Conservation (phyloP, 1,139 yeast genomes). For the Candida buenavistaensis region DNA sequence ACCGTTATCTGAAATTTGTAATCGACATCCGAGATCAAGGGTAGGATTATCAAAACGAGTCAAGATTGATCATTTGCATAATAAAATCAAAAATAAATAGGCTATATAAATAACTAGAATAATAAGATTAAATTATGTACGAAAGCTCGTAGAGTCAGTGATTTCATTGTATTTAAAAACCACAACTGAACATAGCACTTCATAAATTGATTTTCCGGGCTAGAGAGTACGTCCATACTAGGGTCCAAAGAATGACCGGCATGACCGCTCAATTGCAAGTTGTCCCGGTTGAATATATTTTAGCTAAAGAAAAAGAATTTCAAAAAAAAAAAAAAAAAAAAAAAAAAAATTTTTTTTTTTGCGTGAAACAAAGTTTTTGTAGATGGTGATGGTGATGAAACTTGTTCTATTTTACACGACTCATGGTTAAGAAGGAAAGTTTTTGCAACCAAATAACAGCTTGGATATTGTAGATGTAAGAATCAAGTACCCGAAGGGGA, state of each 20-base stretch:
- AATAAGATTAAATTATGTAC: conserved; percentile 23
- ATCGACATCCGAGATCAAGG: conserved; percentile 16
- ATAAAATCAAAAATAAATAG: conserved; percentile 14
- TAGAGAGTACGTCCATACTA: conserved; percentile 41
- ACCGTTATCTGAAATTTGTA: conserved; percentile 16
- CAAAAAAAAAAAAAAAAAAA: conserved; percentile 2
- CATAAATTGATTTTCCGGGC: conserved; percentile 29
- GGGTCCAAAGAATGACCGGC: conserved; percentile 23
- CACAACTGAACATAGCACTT: conserved; percentile 31
- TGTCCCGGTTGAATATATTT: conserved; percentile 22
- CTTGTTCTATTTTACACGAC: background rate
- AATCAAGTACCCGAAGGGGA: no score
- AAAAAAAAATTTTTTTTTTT: conserved; percentile 2
- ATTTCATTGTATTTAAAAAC: conserved; percentile 18
- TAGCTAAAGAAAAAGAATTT: conserved; percentile 20
- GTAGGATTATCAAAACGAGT: conserved; percentile 34
- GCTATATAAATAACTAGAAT: conserved; percentile 1
- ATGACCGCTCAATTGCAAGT: conserved; percentile 33
- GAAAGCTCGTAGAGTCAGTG: conserved; percentile 33
- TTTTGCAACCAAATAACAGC: no score
- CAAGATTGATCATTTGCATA: conserved; percentile 35
- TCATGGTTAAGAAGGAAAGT: no score
- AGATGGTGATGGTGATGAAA: background rate
- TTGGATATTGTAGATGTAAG: no score
- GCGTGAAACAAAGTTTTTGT: background rate